A percentile compares a stretch with the other conserved stretches of the same genome.
phyloP scores from a whole-genome alignment of 2,329 filamentous ascomycete species.

The Alternaria brassicae region DNA sequence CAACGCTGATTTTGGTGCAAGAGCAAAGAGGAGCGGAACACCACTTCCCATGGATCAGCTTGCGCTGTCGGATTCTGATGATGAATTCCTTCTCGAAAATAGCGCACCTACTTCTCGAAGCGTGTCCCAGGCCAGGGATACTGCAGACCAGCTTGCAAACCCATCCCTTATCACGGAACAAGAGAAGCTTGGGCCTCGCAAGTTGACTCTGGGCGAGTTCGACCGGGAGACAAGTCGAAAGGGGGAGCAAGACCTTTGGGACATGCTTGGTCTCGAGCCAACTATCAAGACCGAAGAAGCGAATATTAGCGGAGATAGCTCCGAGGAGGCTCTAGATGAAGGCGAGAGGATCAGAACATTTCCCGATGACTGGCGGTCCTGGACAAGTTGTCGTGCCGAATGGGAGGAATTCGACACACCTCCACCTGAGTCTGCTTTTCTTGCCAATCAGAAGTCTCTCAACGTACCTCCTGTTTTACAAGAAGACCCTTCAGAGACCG shows the following conservation, averaged over 20 bases:
- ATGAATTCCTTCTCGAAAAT: conserved; percentile 5
- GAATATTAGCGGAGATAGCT: conserved; percentile 36
- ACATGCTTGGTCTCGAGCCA: conserved; percentile 47
- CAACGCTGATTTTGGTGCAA: conserved; percentile 21
- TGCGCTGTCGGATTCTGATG: conserved; percentile 20
- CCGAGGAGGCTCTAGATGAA: conserved; percentile 5
- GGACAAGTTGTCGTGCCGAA: conserved; percentile 54
- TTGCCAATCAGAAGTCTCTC: conserved; percentile 25
- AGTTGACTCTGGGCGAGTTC: conserved; percentile 49
- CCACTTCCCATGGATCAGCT: conserved; percentile 34
- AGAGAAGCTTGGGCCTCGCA: not conserved
- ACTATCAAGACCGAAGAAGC: conserved; percentile 21
- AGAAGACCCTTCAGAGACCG: not conserved
- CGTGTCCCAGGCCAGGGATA: conserved; percentile 1
- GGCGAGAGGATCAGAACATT: conserved; percentile 45
- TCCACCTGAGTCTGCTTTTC: conserved; percentile 18
- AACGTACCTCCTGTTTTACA: not conserved
- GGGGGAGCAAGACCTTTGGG: conserved; percentile 58
- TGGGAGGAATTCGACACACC: conserved; percentile 56
- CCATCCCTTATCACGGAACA: not conserved
- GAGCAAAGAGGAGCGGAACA: conserved; percentile 36
- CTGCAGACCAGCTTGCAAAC: conserved; percentile 8
- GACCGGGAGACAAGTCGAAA: conserved; percentile 55
- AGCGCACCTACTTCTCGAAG: not conserved
- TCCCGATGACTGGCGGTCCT: conserved; percentile 57